These are phyloP conservation scores for Hypoxylon sp. DNA, from an alignment of 2,329 filamentous ascomycete species.

Conservation along the genomic window DNA sequence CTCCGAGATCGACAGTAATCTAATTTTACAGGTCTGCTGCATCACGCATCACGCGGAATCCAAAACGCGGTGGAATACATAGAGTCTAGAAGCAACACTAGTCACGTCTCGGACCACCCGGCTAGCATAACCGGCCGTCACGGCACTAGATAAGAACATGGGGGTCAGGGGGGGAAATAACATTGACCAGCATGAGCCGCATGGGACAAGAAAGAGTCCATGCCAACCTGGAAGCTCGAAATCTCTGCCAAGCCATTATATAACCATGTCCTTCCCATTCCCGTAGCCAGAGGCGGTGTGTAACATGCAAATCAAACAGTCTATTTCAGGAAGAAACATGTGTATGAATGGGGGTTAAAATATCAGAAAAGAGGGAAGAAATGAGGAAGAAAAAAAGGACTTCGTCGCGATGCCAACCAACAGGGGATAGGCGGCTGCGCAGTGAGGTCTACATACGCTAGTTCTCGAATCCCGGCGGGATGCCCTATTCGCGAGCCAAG, in stretches of 20 bases:
- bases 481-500: conserved; percentile 42
- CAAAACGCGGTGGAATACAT: conserved; percentile 30
- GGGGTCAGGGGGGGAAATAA: conserved; percentile 32
- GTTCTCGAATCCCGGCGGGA: conserved; percentile 18
- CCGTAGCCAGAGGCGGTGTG: conserved; percentile 36
- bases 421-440: conserved; percentile 29
- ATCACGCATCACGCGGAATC: conserved; percentile 35
- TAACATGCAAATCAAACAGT: conserved; percentile 26
- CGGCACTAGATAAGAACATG: conserved; percentile 40
- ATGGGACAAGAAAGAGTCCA: conserved; percentile 34
- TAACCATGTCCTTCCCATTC: conserved; percentile 24
- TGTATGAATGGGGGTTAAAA: conserved; percentile 26
- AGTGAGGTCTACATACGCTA: conserved; percentile 18
- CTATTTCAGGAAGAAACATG: conserved; percentile 12
- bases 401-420: conserved; percentile 11
- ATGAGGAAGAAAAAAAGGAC: conserved; percentile 8
- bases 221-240: conserved; percentile 34
- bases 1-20: conserved; percentile 38
- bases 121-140: conserved; percentile 40
- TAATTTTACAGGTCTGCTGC: conserved; percentile 41
- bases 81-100: conserved; percentile 45
- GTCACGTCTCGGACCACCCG: conserved; percentile 39
- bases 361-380: conserved; percentile 5
- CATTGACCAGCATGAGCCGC: conserved; percentile 41
- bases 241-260: conserved; percentile 36